Evolutionary conservation across 768 basidiomycete genomes (phyloP), one percentile per base, ranked within the genome.

Genomic region (Pisolithus orientalis): DNA sequence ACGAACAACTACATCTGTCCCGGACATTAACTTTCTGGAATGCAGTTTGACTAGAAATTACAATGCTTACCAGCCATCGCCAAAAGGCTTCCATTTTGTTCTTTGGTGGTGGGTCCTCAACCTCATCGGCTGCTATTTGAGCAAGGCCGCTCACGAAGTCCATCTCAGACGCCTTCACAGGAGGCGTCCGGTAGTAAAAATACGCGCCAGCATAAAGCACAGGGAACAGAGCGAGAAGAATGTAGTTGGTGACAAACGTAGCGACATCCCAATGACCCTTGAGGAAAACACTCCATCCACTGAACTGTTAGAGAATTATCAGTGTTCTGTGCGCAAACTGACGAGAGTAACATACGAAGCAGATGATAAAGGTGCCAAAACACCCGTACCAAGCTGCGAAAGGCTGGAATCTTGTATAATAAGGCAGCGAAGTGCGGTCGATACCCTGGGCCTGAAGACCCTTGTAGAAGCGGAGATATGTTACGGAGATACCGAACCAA

Each of bases 241-340:
- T 64, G 67, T 94, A 96, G 65, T 82, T 90, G 24, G 91, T 92
- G 50, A 94, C 75, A 59, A 95, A 94, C n/a, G 67, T 76, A 29
- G 79, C 82, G 4, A 73, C 74, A 27, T 65, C 62, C 90, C 83
- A 85, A 0, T 69, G 55, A 25, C 66, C 72, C 49, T 66, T 69
- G 47, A 83, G 69, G 75, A 84, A 85, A 40, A 83, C 79, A 2
- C 57, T 51, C 65, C 68, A 80, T 13, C 72, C 78, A 53, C 66
- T 75, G 63, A 80, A 78, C 76, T 78, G 54, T 59, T 43, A 13
- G 65, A 60, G 75, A 16, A 71, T 75, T 14, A 64, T 47, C 72
- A 42, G 31, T 16, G 3, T 8, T 29, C 29, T 32, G 27, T 40
- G 28, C 6, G 5, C 24, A 21, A 24, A 38, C 37, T 7, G 14